phyloP scores from a whole-genome alignment of 208 protist genomes.

The Strigomonas culicis region DNA sequence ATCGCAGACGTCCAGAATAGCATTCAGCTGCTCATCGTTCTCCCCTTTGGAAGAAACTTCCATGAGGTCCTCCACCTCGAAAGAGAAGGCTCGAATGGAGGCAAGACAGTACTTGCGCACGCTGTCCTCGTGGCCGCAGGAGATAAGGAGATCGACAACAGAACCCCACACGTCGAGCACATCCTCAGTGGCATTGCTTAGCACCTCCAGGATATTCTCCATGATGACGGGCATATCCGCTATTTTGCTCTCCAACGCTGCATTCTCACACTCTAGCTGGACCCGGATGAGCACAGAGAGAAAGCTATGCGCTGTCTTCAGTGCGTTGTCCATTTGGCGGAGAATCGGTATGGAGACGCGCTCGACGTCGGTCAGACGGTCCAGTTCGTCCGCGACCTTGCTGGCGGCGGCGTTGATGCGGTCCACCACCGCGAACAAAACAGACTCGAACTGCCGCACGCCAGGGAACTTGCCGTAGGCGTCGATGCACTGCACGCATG shows the following conservation, averaged over 20 bases:
- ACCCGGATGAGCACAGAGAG: conserved; percentile 68
- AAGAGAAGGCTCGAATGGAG: conserved; percentile 58
- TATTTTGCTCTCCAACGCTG: conserved; percentile 66
- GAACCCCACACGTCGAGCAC: conserved; percentile 66
- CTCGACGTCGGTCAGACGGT: conserved; percentile 24
- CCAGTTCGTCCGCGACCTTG: conserved; percentile 42
- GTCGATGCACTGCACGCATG: conserved; percentile 82
- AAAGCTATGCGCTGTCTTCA: conserved; percentile 57
- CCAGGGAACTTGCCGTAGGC: conserved; percentile 61
- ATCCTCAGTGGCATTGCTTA: conserved; percentile 61
- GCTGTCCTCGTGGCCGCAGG: conserved; percentile 39
- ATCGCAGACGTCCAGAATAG: conserved; percentile 83
- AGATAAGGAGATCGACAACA: conserved; percentile 50
- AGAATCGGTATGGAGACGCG: conserved; percentile 50
- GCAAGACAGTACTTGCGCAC: conserved; percentile 61
- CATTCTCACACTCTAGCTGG: conserved; percentile 86
- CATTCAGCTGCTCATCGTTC: conserved; percentile 75
- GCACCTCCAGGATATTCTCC: conserved; percentile 63
- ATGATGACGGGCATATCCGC: conserved; percentile 60
- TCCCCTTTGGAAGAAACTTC: conserved; percentile 70
- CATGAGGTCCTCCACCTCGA: conserved; percentile 71
- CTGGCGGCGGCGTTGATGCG: conserved; percentile 59
- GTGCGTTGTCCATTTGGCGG: conserved; percentile 40
- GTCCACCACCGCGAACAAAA: conserved; percentile 69
- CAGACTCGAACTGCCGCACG: conserved; percentile 55